Conservation (phyloP, 768 basidiomycete species). For the Daedalea quercina region DNA sequence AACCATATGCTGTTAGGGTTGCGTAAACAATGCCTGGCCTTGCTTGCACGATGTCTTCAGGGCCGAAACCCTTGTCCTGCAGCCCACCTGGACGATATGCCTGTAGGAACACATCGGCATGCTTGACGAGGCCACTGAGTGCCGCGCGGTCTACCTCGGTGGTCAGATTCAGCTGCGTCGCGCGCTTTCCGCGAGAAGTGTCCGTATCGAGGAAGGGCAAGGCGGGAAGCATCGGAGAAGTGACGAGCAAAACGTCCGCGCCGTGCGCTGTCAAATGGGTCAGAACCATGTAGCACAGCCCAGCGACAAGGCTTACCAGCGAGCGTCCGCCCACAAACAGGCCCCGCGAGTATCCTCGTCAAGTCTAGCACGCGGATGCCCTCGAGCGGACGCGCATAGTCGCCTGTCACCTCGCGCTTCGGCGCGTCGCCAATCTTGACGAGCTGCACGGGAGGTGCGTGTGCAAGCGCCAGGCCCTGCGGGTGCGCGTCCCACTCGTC, state of each 20-base stretch:
- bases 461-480: conserved; percentile 35
- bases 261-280: conserved; percentile 37
- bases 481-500: conserved; percentile 43
- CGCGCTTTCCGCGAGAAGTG: conserved; percentile 58
- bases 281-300: background rate
- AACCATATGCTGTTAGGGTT: conserved; percentile 49
- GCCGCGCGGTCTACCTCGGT: conserved; percentile 22
- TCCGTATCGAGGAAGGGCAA: conserved; percentile 47
- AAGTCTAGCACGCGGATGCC: conserved; percentile 52
- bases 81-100: conserved; percentile 51
- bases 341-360: conserved; percentile 53
- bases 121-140: conserved; percentile 30
- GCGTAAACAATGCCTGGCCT: conserved; percentile 48
- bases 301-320: conserved; percentile 35
- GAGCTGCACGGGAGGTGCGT: conserved; percentile 37
- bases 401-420: conserved; percentile 18
- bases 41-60: conserved; percentile 28
- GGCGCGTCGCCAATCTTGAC: conserved; percentile 43
- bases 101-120: conserved; percentile 55
- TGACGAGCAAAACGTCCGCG: conserved; percentile 49
- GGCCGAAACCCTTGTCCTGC: conserved; percentile 40
- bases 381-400: conserved; percentile 31
- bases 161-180: conserved; percentile 51
- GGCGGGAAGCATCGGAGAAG: conserved; percentile 47
- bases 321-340: conserved; percentile 47